Evolutionary conservation across 257 asterid species (phyloP).

Genomic region (Handroanthus guayacan): DNA sequence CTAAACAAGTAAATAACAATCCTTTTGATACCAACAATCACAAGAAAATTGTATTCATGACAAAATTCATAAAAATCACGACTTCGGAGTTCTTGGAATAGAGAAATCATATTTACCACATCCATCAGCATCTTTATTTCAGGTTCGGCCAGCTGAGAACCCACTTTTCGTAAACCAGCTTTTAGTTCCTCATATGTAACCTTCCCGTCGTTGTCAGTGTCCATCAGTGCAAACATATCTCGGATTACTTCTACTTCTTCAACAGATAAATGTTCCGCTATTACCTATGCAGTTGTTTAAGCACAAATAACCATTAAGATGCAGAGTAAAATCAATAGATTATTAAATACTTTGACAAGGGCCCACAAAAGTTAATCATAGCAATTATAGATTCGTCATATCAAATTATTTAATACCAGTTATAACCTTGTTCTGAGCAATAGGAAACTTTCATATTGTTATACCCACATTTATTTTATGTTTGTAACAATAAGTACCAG

Average conservation of each 20-base stretch:
- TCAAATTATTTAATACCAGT: not conserved
- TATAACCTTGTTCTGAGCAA: not conserved
- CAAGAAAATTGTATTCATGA: not conserved
- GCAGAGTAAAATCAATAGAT: constrained; percentile 17
- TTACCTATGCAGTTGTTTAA: constrained; percentile 59
- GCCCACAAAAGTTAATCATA: not conserved
- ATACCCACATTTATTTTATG: not conserved
- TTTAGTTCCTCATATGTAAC: constrained; percentile 87
- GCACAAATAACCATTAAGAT: not conserved
- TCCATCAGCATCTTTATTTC: constrained; percentile 97
- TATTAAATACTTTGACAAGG: not conserved
- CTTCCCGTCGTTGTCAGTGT: constrained; percentile 89
- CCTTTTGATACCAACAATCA: not conserved
- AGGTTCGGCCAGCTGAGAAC: constrained; percentile 97
- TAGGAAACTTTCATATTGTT: not conserved
- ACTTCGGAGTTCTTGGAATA: constrained; percentile 17
- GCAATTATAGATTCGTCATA: not conserved
- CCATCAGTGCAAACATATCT: constrained; percentile 97
- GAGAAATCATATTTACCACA: constrained; percentile 68
- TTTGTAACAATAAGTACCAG: constrained; percentile 19
- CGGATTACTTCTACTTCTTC: constrained; percentile 95
- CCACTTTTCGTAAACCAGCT: constrained; percentile 88
- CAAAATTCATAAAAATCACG: not conserved
- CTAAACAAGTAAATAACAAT: not conserved
- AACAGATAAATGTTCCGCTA: constrained; percentile 86